Conservation (phyloP, 257 asterid species). For the Gentiana macrophylla region DNA sequence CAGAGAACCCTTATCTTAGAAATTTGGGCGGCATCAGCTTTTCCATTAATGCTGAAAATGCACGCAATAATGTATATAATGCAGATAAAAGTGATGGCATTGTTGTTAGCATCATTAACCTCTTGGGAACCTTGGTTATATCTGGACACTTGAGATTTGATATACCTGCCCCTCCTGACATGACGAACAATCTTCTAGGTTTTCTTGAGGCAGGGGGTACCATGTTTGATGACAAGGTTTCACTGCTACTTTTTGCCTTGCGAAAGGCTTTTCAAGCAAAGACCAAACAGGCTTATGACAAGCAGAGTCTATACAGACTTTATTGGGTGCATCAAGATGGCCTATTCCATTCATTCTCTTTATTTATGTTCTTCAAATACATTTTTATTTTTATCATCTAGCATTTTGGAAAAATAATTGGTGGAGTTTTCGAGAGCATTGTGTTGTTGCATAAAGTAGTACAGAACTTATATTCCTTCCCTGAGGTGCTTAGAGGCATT, state of each 20-base stretch:
- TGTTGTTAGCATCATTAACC: slow-evolving; percentile 71
- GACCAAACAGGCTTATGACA: slow-evolving; percentile 90
- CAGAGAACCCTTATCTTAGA: slow-evolving; percentile 47
- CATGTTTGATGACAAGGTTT: slow-evolving; percentile 97
- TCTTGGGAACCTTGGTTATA: slow-evolving; percentile 76
- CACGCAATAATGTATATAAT: slow-evolving; percentile 89
- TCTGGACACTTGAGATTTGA: slow-evolving; percentile 85
- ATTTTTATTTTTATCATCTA: slow-evolving; percentile 6
- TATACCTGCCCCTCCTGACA: slow-evolving; percentile 60
- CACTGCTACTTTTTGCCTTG: slow-evolving; percentile 91
- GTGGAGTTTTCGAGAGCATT: neutral
- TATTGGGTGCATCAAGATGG: slow-evolving; percentile 88
- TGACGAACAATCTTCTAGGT: slow-evolving; percentile 59
- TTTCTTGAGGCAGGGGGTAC: slow-evolving; percentile 95
- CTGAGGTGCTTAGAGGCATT: slow-evolving; percentile 1
- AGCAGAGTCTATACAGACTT: slow-evolving; percentile 60
- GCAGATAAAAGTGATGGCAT: slow-evolving; percentile 81
- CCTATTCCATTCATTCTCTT: slow-evolving; percentile 4
- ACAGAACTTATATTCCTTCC: neutral
- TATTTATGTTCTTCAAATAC: slow-evolving; percentile 1
- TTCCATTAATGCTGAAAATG: slow-evolving; percentile 89
- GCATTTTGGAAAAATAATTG: slow-evolving; percentile 4
- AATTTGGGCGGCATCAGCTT: slow-evolving; percentile 79
- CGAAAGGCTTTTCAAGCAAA: slow-evolving; percentile 96
- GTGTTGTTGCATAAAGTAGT: neutral